A percentile compares a stretch with the other conserved stretches of the same genome.
Evolutionary conservation across 2,329 filamentous ascomycete genomes (phyloP).

Genomic region (Pyrenophora graminea): DNA sequence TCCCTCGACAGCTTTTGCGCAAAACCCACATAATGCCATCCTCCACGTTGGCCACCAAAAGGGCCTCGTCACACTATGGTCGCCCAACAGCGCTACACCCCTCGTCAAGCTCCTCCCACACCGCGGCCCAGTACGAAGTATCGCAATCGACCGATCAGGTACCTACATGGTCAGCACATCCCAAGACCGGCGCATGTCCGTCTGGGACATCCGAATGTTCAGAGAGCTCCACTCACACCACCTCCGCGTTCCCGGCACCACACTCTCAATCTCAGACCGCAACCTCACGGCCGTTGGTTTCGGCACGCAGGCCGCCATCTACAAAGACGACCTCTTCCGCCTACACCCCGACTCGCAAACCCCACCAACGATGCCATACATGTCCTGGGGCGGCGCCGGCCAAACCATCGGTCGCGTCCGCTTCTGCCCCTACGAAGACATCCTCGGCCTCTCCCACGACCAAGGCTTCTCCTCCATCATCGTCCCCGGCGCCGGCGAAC

Average conservation of each 20-base stretch:
- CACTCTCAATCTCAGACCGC: conserved; percentile 85
- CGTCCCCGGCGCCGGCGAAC: conserved; percentile 91
- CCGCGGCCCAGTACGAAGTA: conserved; percentile 80
- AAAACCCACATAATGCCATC: conserved; percentile 92
- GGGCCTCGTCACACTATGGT: conserved; percentile 93
- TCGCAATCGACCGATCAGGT: conserved; percentile 86
- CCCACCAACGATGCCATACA: conserved; percentile 82
- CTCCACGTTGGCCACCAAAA: conserved; percentile 94
- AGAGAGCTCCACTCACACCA: conserved; percentile 90
- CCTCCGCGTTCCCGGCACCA: conserved; percentile 78
- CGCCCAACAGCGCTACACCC: conserved; percentile 83
- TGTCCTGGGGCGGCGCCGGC: conserved; percentile 89
- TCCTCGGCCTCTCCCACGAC: conserved; percentile 83
- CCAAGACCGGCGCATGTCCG: conserved; percentile 87
- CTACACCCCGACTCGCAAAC: conserved; percentile 65
- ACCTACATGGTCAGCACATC: conserved; percentile 95
- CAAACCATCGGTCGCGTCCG: conserved; percentile 76
- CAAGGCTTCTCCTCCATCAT: conserved; percentile 87
- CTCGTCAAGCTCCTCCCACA: conserved; percentile 92
- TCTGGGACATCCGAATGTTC: conserved; percentile 95
- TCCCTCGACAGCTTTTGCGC: conserved; percentile 77
- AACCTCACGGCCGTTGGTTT: conserved; percentile 87
- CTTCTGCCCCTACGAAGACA: conserved; percentile 95
- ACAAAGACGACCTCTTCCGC: conserved; percentile 80
- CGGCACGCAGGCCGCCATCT: conserved; percentile 86